These are phyloP conservation scores for Tuber aestivum DNA, from an alignment of 495 filamentous ascomycete genomes.

Conservation along the genomic window DNA sequence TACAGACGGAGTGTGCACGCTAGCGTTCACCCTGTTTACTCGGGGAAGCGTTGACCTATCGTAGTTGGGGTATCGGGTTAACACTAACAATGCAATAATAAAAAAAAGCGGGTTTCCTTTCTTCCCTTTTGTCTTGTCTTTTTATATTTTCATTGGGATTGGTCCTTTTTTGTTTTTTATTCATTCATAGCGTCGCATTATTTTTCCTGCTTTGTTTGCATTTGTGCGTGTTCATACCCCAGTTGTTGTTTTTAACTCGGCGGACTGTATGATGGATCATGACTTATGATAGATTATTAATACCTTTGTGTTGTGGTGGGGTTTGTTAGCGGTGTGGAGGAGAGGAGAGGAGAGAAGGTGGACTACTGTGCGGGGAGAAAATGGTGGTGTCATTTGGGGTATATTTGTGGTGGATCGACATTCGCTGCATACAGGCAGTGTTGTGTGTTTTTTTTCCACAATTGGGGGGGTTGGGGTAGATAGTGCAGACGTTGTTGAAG, in stretches of 20 bases:
- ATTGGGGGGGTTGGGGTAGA: background rate
- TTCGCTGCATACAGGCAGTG: background rate
- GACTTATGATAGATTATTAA: background rate
- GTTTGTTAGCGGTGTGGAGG: background rate
- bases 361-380: background rate
- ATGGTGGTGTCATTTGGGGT: background rate
- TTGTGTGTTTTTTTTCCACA: background rate
- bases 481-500: background rate
- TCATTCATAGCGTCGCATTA: constrained; percentile 17
- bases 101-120: constrained; percentile 9
- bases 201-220: constrained; percentile 10
- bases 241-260: background rate
- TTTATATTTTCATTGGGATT: constrained; percentile 10
- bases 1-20: constrained; percentile 22
- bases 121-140: background rate
- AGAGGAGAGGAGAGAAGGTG: background rate
- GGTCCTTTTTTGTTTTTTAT: constrained; percentile 7
- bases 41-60: background rate
- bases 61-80: constrained; percentile 6
- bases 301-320: background rate
- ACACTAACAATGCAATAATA: constrained; percentile 9
- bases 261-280: background rate
- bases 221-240: background rate
- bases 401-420: background rate
- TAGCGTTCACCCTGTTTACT: constrained; percentile 21